Base-by-base conservation (phyloP, 495 filamentous ascomycete species). In the Tetracladium marchalianum region DNA sequence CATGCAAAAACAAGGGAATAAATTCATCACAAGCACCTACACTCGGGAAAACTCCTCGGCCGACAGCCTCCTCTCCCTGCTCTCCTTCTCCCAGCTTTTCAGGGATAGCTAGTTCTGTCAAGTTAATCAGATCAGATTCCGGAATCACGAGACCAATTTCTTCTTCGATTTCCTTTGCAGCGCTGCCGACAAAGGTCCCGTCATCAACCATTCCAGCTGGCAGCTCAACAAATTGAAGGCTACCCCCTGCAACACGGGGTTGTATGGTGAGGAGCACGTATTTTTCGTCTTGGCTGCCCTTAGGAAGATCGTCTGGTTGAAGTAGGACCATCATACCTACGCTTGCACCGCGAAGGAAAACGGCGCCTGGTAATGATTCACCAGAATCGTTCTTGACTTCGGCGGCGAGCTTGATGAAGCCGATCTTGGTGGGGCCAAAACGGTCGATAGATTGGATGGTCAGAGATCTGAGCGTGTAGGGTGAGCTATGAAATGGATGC, bases 171-270 rank as follows among this genome's bases (percentile, higher is more conserved):
- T 95, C 89, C 45, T 75, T 78, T 12, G 87, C 87, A 0, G 88
- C 89, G 1, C 73, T 74, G 2, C 89, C 87, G 5, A 73, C 69
- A 63, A 95, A 94, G 3, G 73, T 77, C 17, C 84, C 84, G 48
- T 85, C 79, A 55, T 94, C 88, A 7, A 95, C 75, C 87, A 95
- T 94, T 5, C 89, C 89, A 0, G 89, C 89, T 0, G 89, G 89
- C 15, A 95, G 67, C 59, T 95, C 89, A 11, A 81, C 66, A 52
- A 94, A 81, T 8, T 72, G 71, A 8, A 95, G 66, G 5, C 80
- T 82, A 0, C 84, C 87, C 9, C 84, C 85, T 0, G 90, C 76
- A 15, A 93, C 72, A 32, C 89, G 83, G 18, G 89, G 82, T 58
- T 95, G 90, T 27, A 93, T 70, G 1, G 89, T 90, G 32, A 95